phyloP scores from a whole-genome alignment of 495 filamentous ascomycete genomes.

The Hypomontagnella submonticulosa region DNA sequence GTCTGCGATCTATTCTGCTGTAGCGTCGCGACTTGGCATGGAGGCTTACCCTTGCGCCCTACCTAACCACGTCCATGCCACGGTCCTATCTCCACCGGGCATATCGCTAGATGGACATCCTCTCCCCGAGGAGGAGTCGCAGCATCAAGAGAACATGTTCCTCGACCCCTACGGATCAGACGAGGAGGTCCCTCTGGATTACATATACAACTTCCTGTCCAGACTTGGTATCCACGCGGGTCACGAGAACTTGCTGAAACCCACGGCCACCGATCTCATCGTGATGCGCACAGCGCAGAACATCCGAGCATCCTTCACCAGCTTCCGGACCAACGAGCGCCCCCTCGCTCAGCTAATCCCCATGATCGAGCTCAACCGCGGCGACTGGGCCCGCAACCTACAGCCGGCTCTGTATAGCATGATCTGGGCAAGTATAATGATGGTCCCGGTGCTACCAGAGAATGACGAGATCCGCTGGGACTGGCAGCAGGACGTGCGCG shows the following conservation, averaged over 20 bases:
- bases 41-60: slow-evolving; percentile 78
- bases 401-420: slow-evolving; percentile 77
- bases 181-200: slow-evolving; percentile 68
- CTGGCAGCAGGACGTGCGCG: slow-evolving; percentile 62
- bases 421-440: slow-evolving; percentile 78
- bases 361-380: slow-evolving; percentile 51
- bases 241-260: slow-evolving; percentile 66
- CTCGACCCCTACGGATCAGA: slow-evolving; percentile 83
- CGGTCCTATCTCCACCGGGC: slow-evolving; percentile 68
- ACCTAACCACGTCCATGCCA: slow-evolving; percentile 81
- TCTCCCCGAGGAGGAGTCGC: slow-evolving; percentile 36
- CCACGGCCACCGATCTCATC: slow-evolving; percentile 70
- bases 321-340: slow-evolving; percentile 49
- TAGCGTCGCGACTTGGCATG: slow-evolving; percentile 68
- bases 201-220: slow-evolving; percentile 68
- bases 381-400: slow-evolving; percentile 61
- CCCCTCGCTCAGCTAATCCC: slow-evolving; percentile 46
- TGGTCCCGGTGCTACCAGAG: slow-evolving; percentile 58
- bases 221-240: slow-evolving; percentile 70
- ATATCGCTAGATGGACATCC: slow-evolving; percentile 69
- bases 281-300: slow-evolving; percentile 82
- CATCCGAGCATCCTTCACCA: slow-evolving; percentile 67
- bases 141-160: slow-evolving; percentile 69
- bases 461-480: slow-evolving; percentile 51
- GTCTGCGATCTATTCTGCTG: slow-evolving; percentile 63